phyloP scores from a whole-genome alignment of 2,329 filamentous ascomycete genomes.

The Fusarium nanum region DNA sequence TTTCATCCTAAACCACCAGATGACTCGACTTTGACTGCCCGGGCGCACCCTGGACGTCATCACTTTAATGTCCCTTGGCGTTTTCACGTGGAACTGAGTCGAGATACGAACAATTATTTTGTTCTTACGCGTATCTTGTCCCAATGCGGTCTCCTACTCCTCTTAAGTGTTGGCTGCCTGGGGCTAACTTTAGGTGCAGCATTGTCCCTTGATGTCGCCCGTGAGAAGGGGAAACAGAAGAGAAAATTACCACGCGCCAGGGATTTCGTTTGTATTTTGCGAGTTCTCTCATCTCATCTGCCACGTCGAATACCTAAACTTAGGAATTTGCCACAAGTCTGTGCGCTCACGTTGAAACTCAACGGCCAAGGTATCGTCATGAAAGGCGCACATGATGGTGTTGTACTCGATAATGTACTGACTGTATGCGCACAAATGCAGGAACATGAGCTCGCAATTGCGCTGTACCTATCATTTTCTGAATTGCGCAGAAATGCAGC shows the following conservation, averaged over 20 bases:
- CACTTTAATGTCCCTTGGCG: not conserved
- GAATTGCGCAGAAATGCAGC: not conserved
- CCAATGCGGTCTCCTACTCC: not conserved
- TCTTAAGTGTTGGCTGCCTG: not conserved
- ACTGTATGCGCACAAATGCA: not conserved
- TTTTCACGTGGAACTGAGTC: not conserved
- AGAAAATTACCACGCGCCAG: not conserved
- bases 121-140: not conserved
- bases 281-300: not conserved
- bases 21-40: not conserved
- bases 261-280: not conserved
- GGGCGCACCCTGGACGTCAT: not conserved
- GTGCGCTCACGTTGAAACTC: not conserved
- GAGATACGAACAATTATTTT: not conserved
- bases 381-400: not conserved
- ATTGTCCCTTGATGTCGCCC: not conserved
- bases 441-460: not conserved
- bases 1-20: not conserved
- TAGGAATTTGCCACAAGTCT: conserved; percentile 1
- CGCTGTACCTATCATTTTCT: not conserved
- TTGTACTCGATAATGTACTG: not conserved
- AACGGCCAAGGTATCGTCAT: not conserved
- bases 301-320: not conserved
- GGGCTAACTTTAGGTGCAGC: not conserved
- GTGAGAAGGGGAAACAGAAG: not conserved